Evolutionary conservation across 257 asterid genomes (phyloP), one percentile per base, ranked within the genome.

Genomic region (Plantago elongata): DNA sequence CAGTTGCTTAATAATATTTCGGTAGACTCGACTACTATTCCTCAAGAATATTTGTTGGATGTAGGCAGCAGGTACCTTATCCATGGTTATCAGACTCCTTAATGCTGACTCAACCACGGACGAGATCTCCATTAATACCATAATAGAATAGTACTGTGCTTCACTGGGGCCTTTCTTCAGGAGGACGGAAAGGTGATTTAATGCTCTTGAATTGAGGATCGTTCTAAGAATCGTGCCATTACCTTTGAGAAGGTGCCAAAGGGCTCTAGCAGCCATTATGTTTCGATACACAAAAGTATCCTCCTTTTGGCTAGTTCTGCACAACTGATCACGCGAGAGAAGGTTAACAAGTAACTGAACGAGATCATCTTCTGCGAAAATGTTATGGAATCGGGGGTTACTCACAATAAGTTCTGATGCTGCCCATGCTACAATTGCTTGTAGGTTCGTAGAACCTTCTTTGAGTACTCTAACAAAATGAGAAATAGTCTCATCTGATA

Each of bases 11-110:
- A 63, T 62, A 55, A 81, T 46, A 11, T 72, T 49, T 60, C 74
- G 81, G 57, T 75, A 80, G 1, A 80, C 71, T 5, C 72, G 77
- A 59, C 72, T 80, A 27, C 80, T 66, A 83, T 61, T 72, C 46
- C 51, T 78, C 67, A 45, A 80, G 63, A 5, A 69, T 69, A 44
- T 78, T 75, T 54, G 78, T 64, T 64, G 73, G 84, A 2, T 66
- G 57, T 17, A 5, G 5, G 57, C 2, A 22, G 27, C 27, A 22
- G 27, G 27, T 22, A 22, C 27, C 27, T 22, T 22, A 22, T 22
- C 27, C 27, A 22, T 22, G 27, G 27, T 2, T 2, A 22, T 22
- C 27, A 22, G 27, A 22, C 27, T 22, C 27, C 27, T 22, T 22
- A 22, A 5, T 51, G 9, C 34, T 10, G 13, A 22, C 30, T 51